Percentiles rank a stretch among this genome's conserved stretches.
phyloP scores from a whole-genome alignment of 495 filamentous ascomycete genomes.

The Evansstolkia leycettana region DNA sequence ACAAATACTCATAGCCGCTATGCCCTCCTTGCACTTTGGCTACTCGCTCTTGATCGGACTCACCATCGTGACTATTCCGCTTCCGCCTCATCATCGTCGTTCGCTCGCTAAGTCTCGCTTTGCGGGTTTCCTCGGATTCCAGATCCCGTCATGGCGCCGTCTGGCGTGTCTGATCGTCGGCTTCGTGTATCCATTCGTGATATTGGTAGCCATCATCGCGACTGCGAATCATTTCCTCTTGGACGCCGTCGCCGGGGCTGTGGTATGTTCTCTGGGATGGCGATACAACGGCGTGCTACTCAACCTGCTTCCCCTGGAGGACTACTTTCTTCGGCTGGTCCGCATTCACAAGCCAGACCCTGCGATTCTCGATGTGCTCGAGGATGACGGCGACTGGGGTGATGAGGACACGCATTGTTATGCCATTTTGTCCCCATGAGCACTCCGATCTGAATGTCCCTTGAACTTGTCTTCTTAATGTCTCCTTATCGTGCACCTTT shows the following conservation, averaged over 20 bases:
- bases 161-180: conserved; percentile 39
- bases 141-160: conserved; percentile 29
- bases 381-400: conserved; percentile 7
- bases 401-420: conserved; percentile 11
- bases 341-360: conserved; percentile 49
- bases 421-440: conserved; percentile 5
- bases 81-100: conserved; percentile 23
- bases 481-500: too few relatives aligned
- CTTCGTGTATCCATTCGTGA: conserved; percentile 49
- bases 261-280: conserved; percentile 47
- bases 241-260: conserved; percentile 54
- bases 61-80: conserved; percentile 46
- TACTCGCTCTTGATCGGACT: conserved; percentile 66
- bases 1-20: conserved; percentile 40
- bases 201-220: conserved; percentile 55
- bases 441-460: not conserved
- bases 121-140: conserved; percentile 11
- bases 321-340: conserved; percentile 50
- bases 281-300: conserved; percentile 44
- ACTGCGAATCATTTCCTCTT: conserved; percentile 67
- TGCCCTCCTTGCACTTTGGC: conserved; percentile 73
- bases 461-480: too few relatives aligned
- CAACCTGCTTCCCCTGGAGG: conserved; percentile 49
- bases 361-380: conserved; percentile 6
- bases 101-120: conserved; percentile 11